These are phyloP conservation scores for Colletotrichum incanum DNA, from an alignment of 2,329 filamentous ascomycete genomes.

Conservation along the genomic window DNA sequence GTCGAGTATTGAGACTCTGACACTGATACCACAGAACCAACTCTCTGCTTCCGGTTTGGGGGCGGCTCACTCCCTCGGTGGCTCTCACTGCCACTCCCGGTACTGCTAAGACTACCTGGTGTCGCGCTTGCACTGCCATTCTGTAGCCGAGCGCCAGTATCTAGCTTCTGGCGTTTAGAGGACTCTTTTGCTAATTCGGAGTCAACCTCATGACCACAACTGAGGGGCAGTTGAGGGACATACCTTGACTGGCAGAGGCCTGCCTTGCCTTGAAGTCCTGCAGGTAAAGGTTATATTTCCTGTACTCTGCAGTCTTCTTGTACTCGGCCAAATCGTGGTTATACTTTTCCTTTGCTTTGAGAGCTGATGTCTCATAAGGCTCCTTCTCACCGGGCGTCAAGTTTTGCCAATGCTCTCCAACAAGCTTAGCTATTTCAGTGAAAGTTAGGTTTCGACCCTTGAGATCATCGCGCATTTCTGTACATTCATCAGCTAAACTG, in stretches of 20 bases:
- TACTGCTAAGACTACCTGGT: conserved; percentile 56
- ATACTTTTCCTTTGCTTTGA: conserved; percentile 82
- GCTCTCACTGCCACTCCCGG: conserved; percentile 65
- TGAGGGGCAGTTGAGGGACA: conserved; percentile 42
- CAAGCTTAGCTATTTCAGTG: conserved; percentile 86
- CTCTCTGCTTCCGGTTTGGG: conserved; percentile 61
- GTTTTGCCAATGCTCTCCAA: conserved; percentile 87
- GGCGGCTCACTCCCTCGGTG: conserved; percentile 65
- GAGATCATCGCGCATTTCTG: conserved; percentile 83
- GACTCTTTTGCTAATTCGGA: conserved; percentile 60
- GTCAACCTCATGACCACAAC: conserved; percentile 4
- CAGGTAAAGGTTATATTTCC: conserved; percentile 79
- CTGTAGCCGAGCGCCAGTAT: conserved; percentile 53
- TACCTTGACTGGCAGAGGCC: conserved; percentile 70
- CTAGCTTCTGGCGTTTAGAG: conserved; percentile 66
- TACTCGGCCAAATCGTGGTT: conserved; percentile 81
- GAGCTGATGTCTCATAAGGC: conserved; percentile 80
- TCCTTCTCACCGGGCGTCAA: conserved; percentile 78
- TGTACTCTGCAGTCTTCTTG: conserved; percentile 82
- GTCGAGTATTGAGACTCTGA: conserved; percentile 63
- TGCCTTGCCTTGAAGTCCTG: conserved; percentile 85
- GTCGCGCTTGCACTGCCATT: conserved; percentile 60
- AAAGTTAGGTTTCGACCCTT: conserved; percentile 85
- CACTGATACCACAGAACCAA: conserved; percentile 64
- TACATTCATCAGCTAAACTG: conserved; percentile 8